Evolutionary conservation across 805 yeast genomes (phyloP), one percentile per base, ranked within the genome.

Genomic region (Danielia oregonensis): DNA sequence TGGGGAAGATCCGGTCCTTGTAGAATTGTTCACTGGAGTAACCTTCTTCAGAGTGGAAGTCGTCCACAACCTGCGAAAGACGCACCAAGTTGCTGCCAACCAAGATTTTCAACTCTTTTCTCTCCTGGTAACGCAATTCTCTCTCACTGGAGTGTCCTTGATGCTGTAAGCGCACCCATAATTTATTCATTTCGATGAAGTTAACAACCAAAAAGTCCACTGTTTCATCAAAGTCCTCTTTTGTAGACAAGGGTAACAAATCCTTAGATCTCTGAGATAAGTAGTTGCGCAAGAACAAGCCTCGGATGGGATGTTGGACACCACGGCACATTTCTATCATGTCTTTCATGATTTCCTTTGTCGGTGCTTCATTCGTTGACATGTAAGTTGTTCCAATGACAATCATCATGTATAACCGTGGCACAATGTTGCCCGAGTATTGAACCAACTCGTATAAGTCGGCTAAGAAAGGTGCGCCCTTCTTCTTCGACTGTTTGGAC

Each of bases 321-420:
- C 97, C 98, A 26, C 95, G 75, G 45, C 95, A 82, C 98, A 93
- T 93, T 59, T 93, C 98, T 51, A 91, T 82, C 95, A 93, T 83
- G 55, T 93, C 98, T 57, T 84, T 86, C 78, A 91, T 75, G 33
- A 93, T 82, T 44, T 88, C 97, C 51, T 76, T 76, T 23, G 78
- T 72, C 0, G 97, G 95, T 0, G 95, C 81, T 36, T 79, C 86
- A 1, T 81, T 74, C 7, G 80, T 70, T 6, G 83, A 66, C 82
- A 91, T 79, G 63, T 84, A 88, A 3, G 86, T 87, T 1, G 94
- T 79, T 6, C 98, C 98, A 11, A 93, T 91, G 2, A 95, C 91
- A 27, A 93, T 83, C 97, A 93, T 87, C 61, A 93, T 69, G 55
- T 93, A 93, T 36, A 93, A 65, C 38, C 98, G 72, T 2, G 98